These are phyloP conservation scores for Neonectria magnoliae DNA, from an alignment of 2,329 filamentous ascomycete genomes.

Conservation along the genomic window DNA sequence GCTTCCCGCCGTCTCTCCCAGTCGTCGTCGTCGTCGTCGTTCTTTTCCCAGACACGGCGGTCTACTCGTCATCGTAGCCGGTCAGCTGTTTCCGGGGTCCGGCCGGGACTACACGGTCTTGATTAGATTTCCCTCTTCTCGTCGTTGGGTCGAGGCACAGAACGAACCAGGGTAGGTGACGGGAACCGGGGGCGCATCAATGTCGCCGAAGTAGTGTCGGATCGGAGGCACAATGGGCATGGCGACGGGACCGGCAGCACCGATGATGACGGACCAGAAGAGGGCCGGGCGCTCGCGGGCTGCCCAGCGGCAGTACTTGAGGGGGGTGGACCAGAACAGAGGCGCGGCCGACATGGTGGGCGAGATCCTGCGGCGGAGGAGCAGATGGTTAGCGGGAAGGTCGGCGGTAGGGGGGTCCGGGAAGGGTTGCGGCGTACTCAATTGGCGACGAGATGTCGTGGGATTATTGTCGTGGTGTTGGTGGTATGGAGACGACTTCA, in stretches of 20 bases:
- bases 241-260: conserved; percentile 74
- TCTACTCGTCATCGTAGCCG: conserved; percentile 68
- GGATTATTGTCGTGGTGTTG: conserved; percentile 36
- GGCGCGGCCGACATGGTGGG: conserved; percentile 68
- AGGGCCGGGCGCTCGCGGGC: conserved; percentile 88
- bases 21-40: conserved; percentile 18
- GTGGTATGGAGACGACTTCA: conserved; percentile 29
- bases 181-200: conserved; percentile 77
- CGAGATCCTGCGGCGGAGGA: conserved; percentile 4
- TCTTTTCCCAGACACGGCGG: conserved; percentile 16
- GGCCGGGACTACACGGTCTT: conserved; percentile 59
- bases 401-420: not conserved
- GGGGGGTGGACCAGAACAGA: conserved; percentile 86
- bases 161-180: conserved; percentile 91
- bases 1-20: conserved; percentile 14
- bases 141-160: not conserved
- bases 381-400: not conserved
- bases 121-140: conserved; percentile 10
- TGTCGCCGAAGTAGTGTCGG: conserved; percentile 77
- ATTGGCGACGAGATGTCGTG: conserved; percentile 46
- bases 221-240: conserved; percentile 79
- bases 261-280: conserved; percentile 87
- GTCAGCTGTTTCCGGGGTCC: conserved; percentile 68
- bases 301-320: conserved; percentile 89
- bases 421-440: conserved; percentile 42